These are phyloP conservation scores for Rutstroemia sp. DNA, from an alignment of 2,329 filamentous ascomycete genomes.

Conservation along the genomic window DNA sequence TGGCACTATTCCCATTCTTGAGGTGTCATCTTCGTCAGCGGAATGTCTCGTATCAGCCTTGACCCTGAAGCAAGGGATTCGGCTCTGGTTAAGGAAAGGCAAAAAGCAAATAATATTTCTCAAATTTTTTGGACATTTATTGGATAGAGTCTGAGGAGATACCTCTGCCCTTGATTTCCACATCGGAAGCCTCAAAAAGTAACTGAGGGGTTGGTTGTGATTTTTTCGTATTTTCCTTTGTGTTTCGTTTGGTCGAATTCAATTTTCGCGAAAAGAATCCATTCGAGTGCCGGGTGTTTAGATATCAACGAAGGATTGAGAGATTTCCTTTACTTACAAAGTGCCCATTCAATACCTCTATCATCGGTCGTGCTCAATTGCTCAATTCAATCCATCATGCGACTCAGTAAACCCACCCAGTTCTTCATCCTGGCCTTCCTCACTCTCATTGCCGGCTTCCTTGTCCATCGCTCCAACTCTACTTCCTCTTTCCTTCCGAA, in stretches of 20 bases:
- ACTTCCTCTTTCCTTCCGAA: neutral
- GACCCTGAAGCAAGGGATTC: neutral
- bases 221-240: neutral
- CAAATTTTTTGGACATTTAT: neutral
- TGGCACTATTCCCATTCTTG: no score
- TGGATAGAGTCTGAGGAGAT: neutral
- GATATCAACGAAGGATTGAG: no score
- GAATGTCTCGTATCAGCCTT: no score
- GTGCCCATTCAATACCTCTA: neutral
- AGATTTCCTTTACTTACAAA: no score
- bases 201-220: neutral
- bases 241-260: neutral
- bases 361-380: neutral
- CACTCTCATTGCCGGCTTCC: neutral
- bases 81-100: neutral
- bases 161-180: neutral
- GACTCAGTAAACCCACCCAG: neutral
- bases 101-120: neutral
- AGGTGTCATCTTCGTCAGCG: no score
- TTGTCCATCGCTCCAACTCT: neutral
- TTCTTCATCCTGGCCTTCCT: neutral
- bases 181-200: neutral
- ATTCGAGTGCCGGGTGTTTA: neutral
- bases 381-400: neutral
- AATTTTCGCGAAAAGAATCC: neutral